Base-by-base conservation (phyloP, 108 stramenopile species). In the Nitzschia palea region DNA sequence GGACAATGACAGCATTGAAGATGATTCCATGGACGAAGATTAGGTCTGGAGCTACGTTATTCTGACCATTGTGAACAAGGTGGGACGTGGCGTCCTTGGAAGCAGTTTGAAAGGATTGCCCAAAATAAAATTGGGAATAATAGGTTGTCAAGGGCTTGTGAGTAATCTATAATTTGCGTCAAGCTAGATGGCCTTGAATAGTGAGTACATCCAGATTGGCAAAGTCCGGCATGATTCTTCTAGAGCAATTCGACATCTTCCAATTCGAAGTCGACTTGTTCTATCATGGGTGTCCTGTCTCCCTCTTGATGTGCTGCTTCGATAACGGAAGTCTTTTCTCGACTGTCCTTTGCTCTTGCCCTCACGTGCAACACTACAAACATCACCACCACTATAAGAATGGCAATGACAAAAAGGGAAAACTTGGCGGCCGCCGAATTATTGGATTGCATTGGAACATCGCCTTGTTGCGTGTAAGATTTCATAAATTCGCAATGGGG, bases 401-500 rank as follows among this genome's bases (percentile, higher is more conserved):
- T 20, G 5, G 17, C 8, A 2, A 42, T 25, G 26, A 26, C 5
- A 5, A 60, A 60, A 2, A 43, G 22, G 4, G 12, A 36, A 60
- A 60, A 60, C n/a, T 25, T 18, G 18, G 59, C 14, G 23, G 40
- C 37, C 26, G 59, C 59, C 0, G 5, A 40, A 2, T 60, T 25
- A 12, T 60, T 5, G 18, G 18, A 22, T 18, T n/a, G 15, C 4
- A 48, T 10, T 48, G 15, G 9, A 12, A 18, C 4, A 12, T 4
- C 47, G 5, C 17, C 22, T 10, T 4, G n/a, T 4, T 48, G 47
- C 8, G 47, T 20, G 17, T 42, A 17, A 40, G 54, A 29, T 6
- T 44, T 28, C 3, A 68, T 15, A 25, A 68, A 23, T 34, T 68
- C 67, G n/a, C 67, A 68, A 33, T 68, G 67, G 6, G 67, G 55